phyloP scores from a whole-genome alignment of 2,329 filamentous ascomycete genomes.

The Camptophora hylomeconis region DNA sequence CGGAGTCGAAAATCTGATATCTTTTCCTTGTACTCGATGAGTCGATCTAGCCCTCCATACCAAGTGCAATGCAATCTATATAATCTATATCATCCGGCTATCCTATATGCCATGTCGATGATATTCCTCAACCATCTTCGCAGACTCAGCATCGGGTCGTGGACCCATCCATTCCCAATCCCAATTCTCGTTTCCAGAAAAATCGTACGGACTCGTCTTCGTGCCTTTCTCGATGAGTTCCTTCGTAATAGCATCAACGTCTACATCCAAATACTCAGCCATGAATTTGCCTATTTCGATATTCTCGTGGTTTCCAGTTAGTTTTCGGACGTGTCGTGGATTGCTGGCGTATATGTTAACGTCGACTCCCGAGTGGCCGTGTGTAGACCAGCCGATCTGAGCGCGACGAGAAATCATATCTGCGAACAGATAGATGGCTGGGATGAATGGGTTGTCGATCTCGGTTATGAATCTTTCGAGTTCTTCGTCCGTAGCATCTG shows the following conservation, averaged over 20 bases:
- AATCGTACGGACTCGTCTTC: conserved; percentile 8
- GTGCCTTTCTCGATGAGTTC: conserved; percentile 42
- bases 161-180: conserved; percentile 29
- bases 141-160: too few relatives aligned
- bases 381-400: conserved; percentile 85
- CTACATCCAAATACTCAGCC: conserved; percentile 61
- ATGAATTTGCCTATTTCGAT: conserved; percentile 81
- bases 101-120: too few relatives aligned
- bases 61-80: too few relatives aligned
- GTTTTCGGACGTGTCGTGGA: conserved; percentile 43
- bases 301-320: conserved; percentile 86
- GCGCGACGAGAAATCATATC: conserved; percentile 50
- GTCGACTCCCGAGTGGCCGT: conserved; percentile 86
- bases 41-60: too few relatives aligned
- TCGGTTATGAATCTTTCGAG: conserved; percentile 54
- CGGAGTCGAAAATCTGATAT: too few relatives aligned
- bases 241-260: conserved; percentile 64
- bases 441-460: conserved; percentile 42
- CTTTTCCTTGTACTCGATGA: too few relatives aligned
- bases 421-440: conserved; percentile 52
- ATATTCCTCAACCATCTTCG: too few relatives aligned
- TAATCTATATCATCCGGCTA: too few relatives aligned
- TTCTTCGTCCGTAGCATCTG: conserved; percentile 59
- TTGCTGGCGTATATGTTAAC: conserved; percentile 92
- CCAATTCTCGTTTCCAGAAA: conserved; percentile 10